Percentiles rank a stretch among this genome's conserved stretches.
These are phyloP conservation scores for Cymbidium sinense DNA, from an alignment of 106 monocot genomes.

Conservation along the genomic window DNA sequence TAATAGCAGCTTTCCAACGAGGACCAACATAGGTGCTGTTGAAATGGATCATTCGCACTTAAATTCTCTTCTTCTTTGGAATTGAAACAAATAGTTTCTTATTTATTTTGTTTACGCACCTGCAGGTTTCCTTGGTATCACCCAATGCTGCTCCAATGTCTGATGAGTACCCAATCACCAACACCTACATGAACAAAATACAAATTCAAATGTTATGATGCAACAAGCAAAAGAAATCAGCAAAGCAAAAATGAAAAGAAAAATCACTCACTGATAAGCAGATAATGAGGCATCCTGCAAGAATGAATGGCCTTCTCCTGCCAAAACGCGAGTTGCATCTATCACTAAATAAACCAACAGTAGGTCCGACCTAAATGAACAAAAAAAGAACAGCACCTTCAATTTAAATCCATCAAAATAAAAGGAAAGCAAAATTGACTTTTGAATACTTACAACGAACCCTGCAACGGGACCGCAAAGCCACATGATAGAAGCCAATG, in stretches of 20 bases:
- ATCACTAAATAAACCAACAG: conserved; percentile 61
- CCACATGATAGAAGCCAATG: conserved; percentile 58
- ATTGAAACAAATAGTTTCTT: background rate
- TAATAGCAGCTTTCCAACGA: conserved; percentile 70
- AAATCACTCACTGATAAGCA: conserved; percentile 44
- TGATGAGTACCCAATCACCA: conserved; percentile 55
- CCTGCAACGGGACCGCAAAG: conserved; percentile 66
- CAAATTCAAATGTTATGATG: background rate
- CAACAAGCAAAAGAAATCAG: background rate
- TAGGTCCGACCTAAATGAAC: conserved; percentile 50
- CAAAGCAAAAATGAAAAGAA: background rate
- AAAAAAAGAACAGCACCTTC: background rate
- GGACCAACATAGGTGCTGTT: conserved; percentile 56
- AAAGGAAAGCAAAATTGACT: background rate
- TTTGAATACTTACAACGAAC: conserved; percentile 35
- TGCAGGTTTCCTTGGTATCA: conserved; percentile 61
- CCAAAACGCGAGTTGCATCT: conserved; percentile 52
- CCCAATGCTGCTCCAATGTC: conserved; percentile 55
- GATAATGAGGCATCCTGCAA: conserved; percentile 45
- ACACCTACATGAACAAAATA: conserved; percentile 25
- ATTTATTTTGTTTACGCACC: conserved; percentile 16
- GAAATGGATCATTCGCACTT: conserved; percentile 10
- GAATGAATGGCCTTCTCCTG: conserved; percentile 61
- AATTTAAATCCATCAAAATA: background rate
- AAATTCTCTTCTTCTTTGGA: background rate